Base-by-base conservation (phyloP, 2,329 filamentous ascomycete species). In the Dactylonectria macrodidyma region DNA sequence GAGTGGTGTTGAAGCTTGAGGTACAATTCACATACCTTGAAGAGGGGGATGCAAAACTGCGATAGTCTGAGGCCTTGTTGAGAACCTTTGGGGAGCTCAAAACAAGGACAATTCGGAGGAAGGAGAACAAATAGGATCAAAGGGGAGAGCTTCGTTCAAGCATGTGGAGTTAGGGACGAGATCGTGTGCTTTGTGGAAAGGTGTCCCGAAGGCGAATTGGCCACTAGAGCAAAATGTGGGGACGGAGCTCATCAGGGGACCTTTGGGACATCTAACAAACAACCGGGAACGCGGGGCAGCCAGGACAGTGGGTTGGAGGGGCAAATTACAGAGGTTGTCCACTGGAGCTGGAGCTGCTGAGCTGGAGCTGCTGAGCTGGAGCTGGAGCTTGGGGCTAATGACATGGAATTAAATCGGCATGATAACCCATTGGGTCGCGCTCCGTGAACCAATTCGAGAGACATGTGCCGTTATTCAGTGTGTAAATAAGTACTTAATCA, bases 111-210 rank as follows among this genome's bases (percentile, higher is more conserved):
- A 68, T 63, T 66, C 38, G 58, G 65, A 52, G 22, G 47, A 36
- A 60, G 47, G 41, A 51, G 48, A 48, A 56, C 46, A 57, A 60
- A 57, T 14, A 30, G 26, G 47, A 30, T 47, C 56, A 68, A 57
- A 67, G 55, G 59, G 57, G 68, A 59, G 51, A 71, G 73, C 73
- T 76, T 69, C 69, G 66, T 68, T 30, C 50, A 62, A 67, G 44
- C 66, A 63, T 67, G 71, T 71, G 71, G 75, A 73, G 72, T 64
- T 69, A 61, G 67, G 54, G 56, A 62, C 51, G 41, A 73, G 69
- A 71, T 77, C 74, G 76, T 75, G 76, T 78, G 72, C 75, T 64
- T 78, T 78, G 68, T 73, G 76, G 78, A 74, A 80, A 81, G 74
- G 79, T 81, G 79, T 78, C 78, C 77, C 76, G 61, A 75, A 75